phyloP scores from a whole-genome alignment of 2,329 filamentous ascomycete genomes.

The Neonectria neomacrospora region DNA sequence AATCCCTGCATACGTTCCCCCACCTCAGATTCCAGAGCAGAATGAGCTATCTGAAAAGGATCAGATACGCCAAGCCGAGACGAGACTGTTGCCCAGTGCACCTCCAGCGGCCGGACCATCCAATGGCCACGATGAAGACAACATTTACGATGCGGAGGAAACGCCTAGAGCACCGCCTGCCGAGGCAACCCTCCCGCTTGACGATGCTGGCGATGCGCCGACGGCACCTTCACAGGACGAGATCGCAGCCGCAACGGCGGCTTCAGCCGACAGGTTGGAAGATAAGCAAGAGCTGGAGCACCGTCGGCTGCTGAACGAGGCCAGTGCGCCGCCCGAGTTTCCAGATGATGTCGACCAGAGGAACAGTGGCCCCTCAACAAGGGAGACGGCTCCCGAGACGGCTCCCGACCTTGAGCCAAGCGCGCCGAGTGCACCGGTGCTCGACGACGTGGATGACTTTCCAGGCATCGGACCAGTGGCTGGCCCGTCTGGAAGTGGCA shows the following conservation, averaged over 20 bases:
- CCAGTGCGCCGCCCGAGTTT: conserved; percentile 71
- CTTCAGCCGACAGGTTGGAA: conserved; percentile 57
- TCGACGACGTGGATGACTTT: conserved; percentile 67
- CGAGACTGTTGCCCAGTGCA: conserved; percentile 82
- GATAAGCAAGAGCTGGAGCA: conserved; percentile 85
- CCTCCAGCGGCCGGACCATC: conserved; percentile 58
- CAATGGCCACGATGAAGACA: conserved; percentile 55
- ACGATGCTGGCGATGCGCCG: conserved; percentile 44
- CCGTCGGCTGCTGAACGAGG: conserved; percentile 69
- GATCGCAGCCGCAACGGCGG: conserved; percentile 46
- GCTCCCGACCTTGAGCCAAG: conserved; percentile 56
- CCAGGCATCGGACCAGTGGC: conserved; percentile 43
- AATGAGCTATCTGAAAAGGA: conserved; percentile 83
- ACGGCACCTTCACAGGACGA: conserved; percentile 61
- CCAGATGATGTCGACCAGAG: conserved; percentile 62
- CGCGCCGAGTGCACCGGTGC: conserved; percentile 59
- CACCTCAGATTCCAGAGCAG: conserved; percentile 69
- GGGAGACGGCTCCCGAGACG: conserved; percentile 44
- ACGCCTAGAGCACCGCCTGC: conserved; percentile 43
- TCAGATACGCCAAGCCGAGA: conserved; percentile 79
- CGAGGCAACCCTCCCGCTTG: conserved; percentile 24
- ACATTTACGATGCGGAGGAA: conserved; percentile 61
- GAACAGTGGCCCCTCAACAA: conserved; percentile 45
- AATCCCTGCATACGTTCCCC: conserved; percentile 65
- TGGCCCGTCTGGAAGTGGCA: conserved; percentile 37